These are phyloP conservation scores for Ceratocystis papillata DNA, from an alignment of 2,329 filamentous ascomycete genomes.

Conservation along the genomic window DNA sequence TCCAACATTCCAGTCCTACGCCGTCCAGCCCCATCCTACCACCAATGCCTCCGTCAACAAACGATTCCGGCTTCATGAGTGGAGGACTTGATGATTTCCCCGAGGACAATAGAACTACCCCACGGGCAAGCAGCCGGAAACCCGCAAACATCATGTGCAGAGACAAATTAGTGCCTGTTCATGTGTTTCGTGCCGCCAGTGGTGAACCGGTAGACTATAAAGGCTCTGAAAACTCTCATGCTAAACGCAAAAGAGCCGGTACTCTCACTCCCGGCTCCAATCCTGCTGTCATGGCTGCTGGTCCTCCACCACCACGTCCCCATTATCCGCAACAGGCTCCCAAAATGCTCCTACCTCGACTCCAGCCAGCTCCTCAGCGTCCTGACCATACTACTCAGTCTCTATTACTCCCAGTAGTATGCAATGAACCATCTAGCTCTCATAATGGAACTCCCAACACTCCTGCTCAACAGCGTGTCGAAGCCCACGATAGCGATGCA, in stretches of 20 bases:
- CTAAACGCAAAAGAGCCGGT: conserved; percentile 13
- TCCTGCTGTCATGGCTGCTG: conserved; percentile 29
- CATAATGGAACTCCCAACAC: neutral
- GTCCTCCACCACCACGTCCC: conserved; percentile 20
- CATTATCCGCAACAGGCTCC: conserved; percentile 24
- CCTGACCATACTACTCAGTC: neutral
- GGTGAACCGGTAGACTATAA: conserved; percentile 18
- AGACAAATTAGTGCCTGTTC: conserved; percentile 21
- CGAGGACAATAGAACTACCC: conserved; percentile 30
- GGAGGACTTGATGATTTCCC: conserved; percentile 61
- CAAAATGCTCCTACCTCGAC: conserved; percentile 26
- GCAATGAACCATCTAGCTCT: neutral
- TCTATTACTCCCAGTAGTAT: neutral
- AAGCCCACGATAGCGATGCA: neutral
- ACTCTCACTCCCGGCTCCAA: conserved; percentile 33
- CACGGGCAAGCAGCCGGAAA: conserved; percentile 12
- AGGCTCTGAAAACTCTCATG: conserved; percentile 14
- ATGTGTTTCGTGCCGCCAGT: conserved; percentile 22
- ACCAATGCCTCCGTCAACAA: conserved; percentile 51
- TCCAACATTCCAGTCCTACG: conserved; percentile 48
- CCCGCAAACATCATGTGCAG: conserved; percentile 18
- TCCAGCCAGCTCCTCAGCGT: neutral
- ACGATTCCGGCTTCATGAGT: conserved; percentile 78
- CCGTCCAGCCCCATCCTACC: conserved; percentile 71
- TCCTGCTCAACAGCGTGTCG: neutral